phyloP scores from a whole-genome alignment of 106 monocot genomes.

The Narthecium ossifragum region DNA sequence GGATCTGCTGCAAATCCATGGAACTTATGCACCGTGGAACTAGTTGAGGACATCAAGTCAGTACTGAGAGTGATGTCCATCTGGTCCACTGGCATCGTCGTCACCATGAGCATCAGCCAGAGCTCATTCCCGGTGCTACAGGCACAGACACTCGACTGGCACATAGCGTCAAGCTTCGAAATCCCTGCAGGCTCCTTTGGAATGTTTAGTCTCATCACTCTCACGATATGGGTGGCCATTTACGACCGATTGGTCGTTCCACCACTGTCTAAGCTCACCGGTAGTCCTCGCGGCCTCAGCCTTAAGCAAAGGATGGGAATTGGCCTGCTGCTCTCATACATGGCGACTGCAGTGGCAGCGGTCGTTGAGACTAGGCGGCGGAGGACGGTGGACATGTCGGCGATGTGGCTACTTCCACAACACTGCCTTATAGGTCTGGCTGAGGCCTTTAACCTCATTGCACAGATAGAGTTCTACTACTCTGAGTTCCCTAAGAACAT shows the following conservation, averaged over 20 bases:
- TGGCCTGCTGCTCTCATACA: conserved; percentile 8
- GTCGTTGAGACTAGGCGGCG: not conserved
- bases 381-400: conserved; percentile 11
- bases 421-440: conserved; percentile 13
- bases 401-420: conserved; percentile 34
- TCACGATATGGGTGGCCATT: conserved; percentile 26
- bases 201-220: conserved; percentile 22
- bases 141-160: conserved; percentile 30
- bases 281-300: conserved; percentile 19
- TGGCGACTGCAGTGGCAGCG: conserved; percentile 12
- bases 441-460: conserved; percentile 19
- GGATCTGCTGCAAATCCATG: not conserved
- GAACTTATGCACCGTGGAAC: conserved; percentile 22
- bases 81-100: conserved; percentile 27
- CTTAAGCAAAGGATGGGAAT: conserved; percentile 31
- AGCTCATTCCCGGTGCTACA: conserved; percentile 23
- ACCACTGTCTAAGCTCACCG: conserved; percentile 14
- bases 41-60: conserved; percentile 38
- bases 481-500: conserved; percentile 26
- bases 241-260: conserved; percentile 42
- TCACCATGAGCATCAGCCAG: conserved; percentile 20
- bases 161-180: conserved; percentile 19
- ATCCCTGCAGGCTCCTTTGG: conserved; percentile 37
- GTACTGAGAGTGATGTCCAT: conserved; percentile 30
- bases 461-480: conserved; percentile 34